These are phyloP conservation scores for Acorus gramineus DNA, from an alignment of 106 monocot species.

Conservation along the genomic window DNA sequence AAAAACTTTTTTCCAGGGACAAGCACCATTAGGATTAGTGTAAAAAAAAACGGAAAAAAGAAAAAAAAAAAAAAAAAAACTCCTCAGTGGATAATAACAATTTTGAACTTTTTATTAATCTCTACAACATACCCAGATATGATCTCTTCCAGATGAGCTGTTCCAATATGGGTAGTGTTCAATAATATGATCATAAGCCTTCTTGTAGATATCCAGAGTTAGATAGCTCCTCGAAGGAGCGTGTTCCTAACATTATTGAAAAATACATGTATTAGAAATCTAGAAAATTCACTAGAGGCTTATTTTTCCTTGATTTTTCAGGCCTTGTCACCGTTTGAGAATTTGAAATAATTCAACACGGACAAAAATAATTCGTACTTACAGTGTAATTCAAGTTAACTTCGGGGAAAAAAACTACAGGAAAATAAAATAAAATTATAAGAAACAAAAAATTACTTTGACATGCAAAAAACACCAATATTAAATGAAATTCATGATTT, in stretches of 20 bases:
- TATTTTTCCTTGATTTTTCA: no score
- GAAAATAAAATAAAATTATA: no score
- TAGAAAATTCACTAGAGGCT: no score
- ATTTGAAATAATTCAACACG: no score
- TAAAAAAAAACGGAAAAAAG: neutral
- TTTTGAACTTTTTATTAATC: no score
- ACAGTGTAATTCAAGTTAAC: no score
- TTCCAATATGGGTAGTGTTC: slow-evolving; percentile 91
- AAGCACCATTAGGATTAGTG: slow-evolving; percentile 9
- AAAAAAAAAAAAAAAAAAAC: neutral
- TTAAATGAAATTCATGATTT: no score
- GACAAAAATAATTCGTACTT: no score
- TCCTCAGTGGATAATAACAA: neutral
- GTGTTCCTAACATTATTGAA: slow-evolving; percentile 37
- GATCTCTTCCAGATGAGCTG: slow-evolving; percentile 74
- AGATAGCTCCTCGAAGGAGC: slow-evolving; percentile 49
- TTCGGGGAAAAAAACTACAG: no score
- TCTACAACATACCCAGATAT: slow-evolving; percentile 77
- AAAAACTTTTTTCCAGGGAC: slow-evolving; percentile 51
- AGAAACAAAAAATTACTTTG: no score
- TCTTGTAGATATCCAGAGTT: slow-evolving; percentile 68
- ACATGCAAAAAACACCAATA: no score
- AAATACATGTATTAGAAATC: neutral
- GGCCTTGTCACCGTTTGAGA: no score
- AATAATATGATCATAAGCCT: slow-evolving; percentile 74